Base-by-base conservation (phyloP, 2,329 filamentous ascomycete species). In the Amphichorda felina region DNA sequence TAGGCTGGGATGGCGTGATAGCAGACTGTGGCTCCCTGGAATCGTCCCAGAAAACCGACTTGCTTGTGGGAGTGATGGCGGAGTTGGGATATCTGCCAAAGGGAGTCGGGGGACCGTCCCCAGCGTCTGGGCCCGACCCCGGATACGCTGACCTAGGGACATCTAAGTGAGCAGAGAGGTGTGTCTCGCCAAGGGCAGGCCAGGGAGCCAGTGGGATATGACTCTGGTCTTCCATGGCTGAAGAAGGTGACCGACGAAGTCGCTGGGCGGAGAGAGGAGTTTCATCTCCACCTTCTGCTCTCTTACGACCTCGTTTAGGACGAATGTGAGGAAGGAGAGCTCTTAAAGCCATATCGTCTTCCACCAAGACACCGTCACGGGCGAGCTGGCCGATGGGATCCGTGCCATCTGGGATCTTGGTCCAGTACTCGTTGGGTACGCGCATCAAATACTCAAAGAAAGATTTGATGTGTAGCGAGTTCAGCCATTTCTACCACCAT, bases 401-500 rank as follows among this genome's bases (percentile, higher is more conserved):
- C 21, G 72, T 64, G 11, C 71, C 67, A 5, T 68, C 62, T 0
- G 87, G 87, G 17, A 94, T 70, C 25, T 85, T 73, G 13, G 72
- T 78, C 64, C 81, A 94, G 56, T 95, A 95, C 1, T 74, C 60
- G 55, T 93, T 86, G 18, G 72, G 64, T 43, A 86, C 86, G 33
- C 77, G 75, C 42, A 89, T 68, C 15, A 93, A 73, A 53, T 86
- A 95, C 53, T 94, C 86, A 50, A 94, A 95, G 54, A 95, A 95
- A 9, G 86, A 83, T 64, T 94, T 85, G 35, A 94, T 77, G 54
- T 94, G 88, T 82, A 94, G 89, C 5, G 87, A 88, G 53, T 86
- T 85, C 84, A 95, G 91, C 88, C 88, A 95, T 51, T 89, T 79
- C 83, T 15, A 29, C 13, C 11, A 6, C 21, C 21, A 24, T 34